These are phyloP conservation scores for Penicillium tannophilum DNA, from an alignment of 495 filamentous ascomycete genomes.

Conservation along the genomic window DNA sequence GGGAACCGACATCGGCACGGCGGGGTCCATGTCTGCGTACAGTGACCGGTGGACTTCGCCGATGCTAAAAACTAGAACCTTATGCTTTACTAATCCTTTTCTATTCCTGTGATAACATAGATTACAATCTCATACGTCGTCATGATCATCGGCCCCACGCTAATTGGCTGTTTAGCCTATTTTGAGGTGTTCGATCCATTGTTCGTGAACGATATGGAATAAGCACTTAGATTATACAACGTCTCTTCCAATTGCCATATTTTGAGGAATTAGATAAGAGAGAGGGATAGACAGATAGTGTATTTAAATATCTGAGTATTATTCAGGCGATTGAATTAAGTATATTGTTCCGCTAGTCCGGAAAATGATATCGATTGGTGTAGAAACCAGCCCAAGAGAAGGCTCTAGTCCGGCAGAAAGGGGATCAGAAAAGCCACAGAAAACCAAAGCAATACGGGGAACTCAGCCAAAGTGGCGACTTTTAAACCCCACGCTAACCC, in stretches of 20 bases:
- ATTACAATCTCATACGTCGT: background rate
- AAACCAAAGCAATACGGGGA: background rate
- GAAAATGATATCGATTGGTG: too few species aligned
- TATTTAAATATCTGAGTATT: background rate
- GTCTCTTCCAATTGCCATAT: background rate
- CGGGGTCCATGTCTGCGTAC: conserved; percentile 6
- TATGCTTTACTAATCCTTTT: background rate
- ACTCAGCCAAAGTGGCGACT: background rate
- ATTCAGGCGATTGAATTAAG: background rate
- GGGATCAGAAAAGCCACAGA: background rate
- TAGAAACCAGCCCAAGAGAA: background rate
- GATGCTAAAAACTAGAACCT: background rate
- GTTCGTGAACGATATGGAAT: background rate
- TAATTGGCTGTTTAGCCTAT: background rate
- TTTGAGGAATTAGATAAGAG: background rate
- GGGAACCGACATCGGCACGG: conserved; percentile 13
- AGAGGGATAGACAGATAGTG: background rate
- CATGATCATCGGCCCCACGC: background rate
- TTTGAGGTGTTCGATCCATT: background rate
- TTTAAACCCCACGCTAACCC: too few species aligned
- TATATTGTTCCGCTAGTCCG: background rate
- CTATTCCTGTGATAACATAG: background rate
- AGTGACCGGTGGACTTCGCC: conserved; percentile 8
- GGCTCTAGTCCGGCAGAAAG: too few species aligned
- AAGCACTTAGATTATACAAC: background rate